Evolutionary conservation across 495 filamentous ascomycete species (phyloP), one percentile per base, ranked within the genome.

Genomic region (Aspergillus heteromorphus): DNA sequence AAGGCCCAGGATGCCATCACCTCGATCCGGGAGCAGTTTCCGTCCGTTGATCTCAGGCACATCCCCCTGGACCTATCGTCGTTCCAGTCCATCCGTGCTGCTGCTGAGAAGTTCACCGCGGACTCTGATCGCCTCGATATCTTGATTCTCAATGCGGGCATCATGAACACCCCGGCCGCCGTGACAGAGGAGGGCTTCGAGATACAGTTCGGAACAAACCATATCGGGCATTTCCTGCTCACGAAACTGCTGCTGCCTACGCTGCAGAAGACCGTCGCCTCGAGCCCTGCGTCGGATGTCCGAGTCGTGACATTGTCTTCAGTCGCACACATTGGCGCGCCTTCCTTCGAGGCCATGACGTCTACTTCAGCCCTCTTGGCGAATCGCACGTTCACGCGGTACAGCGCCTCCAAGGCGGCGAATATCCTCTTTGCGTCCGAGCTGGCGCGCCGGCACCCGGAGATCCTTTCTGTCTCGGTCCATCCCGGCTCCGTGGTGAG

Each of bases 121-220:
- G 64, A 77, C 9, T 70, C 72, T 27, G 63, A 71, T 18, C 76
- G 78, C 1, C 63, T 88, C n/a, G 83, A 91, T 54, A 64, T 83
- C 23, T 69, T 92, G 2, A 73, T 90, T 30, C 80, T 83, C 67
- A 91, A 90, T 58, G 87, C 87, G 3, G 86, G 85, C 31, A 77
- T 87, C 55, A 85, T 88, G 81, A 81, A 71, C 0, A 54, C 75
- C 6, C 72, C 78, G 0, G 70, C 63, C 7, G 60, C 62, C 0
- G 56, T 69, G 1, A 85, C 84, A 0, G 62, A 72, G 4, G 83
- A 89, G 18, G 84, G 86, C n/a, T 85, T 83, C 62, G 86, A 91
- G 61, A 73, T 83, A 27, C 83, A 87, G 51, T 82, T 89, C 54
- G 84, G 82, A n/a, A 83, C 81, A 4, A 91, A 91, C 61, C 80